phyloP scores from a whole-genome alignment of 208 protist genomes.

The Wallacemonas rigidus region DNA sequence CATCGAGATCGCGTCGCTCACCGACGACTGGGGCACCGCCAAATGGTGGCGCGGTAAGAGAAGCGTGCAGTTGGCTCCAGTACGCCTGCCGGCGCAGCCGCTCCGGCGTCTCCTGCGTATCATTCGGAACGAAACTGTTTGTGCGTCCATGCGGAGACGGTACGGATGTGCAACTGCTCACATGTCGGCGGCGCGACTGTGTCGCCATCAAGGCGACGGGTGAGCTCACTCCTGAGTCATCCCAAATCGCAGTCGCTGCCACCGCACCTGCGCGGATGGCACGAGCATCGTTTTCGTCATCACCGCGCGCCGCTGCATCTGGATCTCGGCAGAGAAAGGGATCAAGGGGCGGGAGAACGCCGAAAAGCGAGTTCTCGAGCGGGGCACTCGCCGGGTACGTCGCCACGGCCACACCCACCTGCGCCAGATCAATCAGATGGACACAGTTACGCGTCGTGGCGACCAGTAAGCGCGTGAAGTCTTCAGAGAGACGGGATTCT shows the following conservation, averaged over 20 bases:
- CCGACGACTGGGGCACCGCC: no score
- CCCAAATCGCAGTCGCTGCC: not conserved
- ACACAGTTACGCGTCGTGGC: conserved; percentile 27
- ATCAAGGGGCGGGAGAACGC: not conserved
- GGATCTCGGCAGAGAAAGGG: not conserved
- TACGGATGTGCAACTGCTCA: not conserved
- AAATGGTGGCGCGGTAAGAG: not conserved
- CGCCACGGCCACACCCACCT: conserved; percentile 14
- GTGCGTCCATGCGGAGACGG: not conserved
- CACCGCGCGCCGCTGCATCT: not conserved
- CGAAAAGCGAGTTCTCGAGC: conserved; percentile 25
- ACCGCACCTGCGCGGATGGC: not conserved
- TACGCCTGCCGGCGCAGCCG: not conserved
- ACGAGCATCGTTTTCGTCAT: not conserved
- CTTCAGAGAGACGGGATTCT: conserved; percentile 17
- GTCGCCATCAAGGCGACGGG: conserved; percentile 9
- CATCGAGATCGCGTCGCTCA: no score
- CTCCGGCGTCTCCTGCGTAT: not conserved
- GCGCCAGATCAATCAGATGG: conserved; percentile 29
- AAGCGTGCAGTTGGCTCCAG: not conserved
- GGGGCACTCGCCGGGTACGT: conserved; percentile 26
- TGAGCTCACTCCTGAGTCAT: not conserved
- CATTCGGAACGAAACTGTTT: not conserved
- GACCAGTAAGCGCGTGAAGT: conserved; percentile 26
- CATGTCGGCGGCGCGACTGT: not conserved